Base-by-base conservation (phyloP, 164 flowering plant genomes). In the Annona squamosa region DNA sequence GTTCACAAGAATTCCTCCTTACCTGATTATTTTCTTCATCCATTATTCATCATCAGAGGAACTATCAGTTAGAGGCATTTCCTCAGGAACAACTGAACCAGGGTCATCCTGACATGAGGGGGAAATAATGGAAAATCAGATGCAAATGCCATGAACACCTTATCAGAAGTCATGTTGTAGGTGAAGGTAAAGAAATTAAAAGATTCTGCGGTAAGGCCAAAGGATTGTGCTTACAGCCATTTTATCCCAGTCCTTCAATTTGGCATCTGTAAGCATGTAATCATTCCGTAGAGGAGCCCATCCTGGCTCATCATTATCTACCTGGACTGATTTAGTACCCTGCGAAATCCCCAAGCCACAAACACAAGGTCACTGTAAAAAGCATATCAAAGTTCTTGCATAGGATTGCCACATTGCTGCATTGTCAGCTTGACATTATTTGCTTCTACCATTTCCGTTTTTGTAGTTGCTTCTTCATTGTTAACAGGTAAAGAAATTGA, bases 211-310 rank as follows among this genome's bases (percentile, higher is more conserved):
- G n/a, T 4, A 5, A 47, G 45, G 3, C 68, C 5, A 12, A 26
- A n/a, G 3, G 18, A 41, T 19, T 41, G 37, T 48, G 7, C 85
- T 82, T 86, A 91, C 99, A 63, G 77, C 85, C 87, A 81, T 82
- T 83, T 91, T 94, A 73, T 94, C 97, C 97, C 99, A 94, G 76
- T 92, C 84, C 78, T 91, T 94, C 79, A 94, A 79, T 79, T 91
- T 94, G 0, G 97, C 86, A 77, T 75, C 88, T 16, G 94, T 86
- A 66, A 92, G 83, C 97, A 92, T 91, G 82, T 85, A 94, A 77
- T 84, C 82, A 73, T 94, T 95, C 46, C 91, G 93, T 65, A 94
- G 80, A 42, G 97, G 97, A 77, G 97, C 97, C 97, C 97, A 94
- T 4, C 84, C 82, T 82, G 92, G 98, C 17, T 81, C 88, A 56